Evolutionary conservation across 768 basidiomycete species (phyloP), one percentile per base, ranked within the genome.

Genomic region (Hemileccinum impolitum): DNA sequence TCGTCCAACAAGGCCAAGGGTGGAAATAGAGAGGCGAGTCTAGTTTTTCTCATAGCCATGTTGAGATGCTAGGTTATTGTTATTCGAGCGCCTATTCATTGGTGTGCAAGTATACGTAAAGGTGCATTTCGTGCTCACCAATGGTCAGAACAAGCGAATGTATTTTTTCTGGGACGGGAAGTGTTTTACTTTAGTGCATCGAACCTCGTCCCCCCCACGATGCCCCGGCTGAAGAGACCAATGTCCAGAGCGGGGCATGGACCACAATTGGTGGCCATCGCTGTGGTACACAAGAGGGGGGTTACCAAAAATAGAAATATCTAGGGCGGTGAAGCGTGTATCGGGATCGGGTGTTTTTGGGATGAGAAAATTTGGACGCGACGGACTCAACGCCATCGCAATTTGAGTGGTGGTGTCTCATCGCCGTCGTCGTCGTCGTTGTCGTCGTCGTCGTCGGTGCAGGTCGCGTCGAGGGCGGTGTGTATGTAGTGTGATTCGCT

Each of bases 231-330:
- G n/a, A n/a, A n/a, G n/a, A n/a, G n/a, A n/a, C 23, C 23, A 23
- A 23, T 23, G 23, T 6, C 23, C 23, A 23, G 23, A 23, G 6
- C 23, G 23, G 23, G 23, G 23, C 6, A 23, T 23, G 6, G 6
- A 3, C 23, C 3, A 23, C 3, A 23, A 23, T 23, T 23, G 23
- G 23, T 23, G 23, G 23, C 23, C 23, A 23, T 23, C 23, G 23
- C 23, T 6, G 23, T 23, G 23, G 23, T 23, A 23, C 23, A 30
- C 28, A 30, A 28, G 32, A 34, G 28, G 43, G 28, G 12, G 23
- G 43, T 53, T 65, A 34, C 63, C 65, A 51, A 39, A 65, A 59
- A 59, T 48, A 43, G 63, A 52, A 55, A 54, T 55, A 45, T 38
- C 32, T 56, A 59, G 43, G 51, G 50, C 35, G 47, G 41, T 57